These are phyloP conservation scores for Didymella pinodella DNA, from an alignment of 2,329 filamentous ascomycete species.

Conservation along the genomic window DNA sequence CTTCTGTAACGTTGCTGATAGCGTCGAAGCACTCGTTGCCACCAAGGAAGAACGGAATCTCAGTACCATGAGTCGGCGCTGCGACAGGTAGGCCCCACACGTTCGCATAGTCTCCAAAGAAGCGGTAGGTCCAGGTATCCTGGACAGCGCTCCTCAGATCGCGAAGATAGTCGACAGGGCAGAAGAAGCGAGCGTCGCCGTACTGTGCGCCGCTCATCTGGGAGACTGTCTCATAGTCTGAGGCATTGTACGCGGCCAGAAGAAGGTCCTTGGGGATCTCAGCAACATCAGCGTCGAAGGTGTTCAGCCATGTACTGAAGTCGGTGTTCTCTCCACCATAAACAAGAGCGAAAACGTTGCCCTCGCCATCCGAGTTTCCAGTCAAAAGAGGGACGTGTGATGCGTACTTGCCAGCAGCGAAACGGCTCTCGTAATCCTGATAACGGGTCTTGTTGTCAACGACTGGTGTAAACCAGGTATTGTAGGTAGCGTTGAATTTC, in stretches of 20 bases:
- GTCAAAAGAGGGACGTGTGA: slow-evolving; percentile 38
- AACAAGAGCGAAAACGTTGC: slow-evolving; percentile 36
- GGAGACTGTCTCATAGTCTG: slow-evolving; percentile 51
- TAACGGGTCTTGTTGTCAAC: slow-evolving; percentile 36
- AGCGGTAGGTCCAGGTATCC: slow-evolving; percentile 56
- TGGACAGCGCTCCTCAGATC: slow-evolving; percentile 52
- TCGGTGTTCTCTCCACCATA: slow-evolving; percentile 41
- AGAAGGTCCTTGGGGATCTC: slow-evolving; percentile 49
- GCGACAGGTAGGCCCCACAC: slow-evolving; percentile 44
- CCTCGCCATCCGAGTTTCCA: slow-evolving; percentile 40
- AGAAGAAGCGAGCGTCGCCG: slow-evolving; percentile 59
- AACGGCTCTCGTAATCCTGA: slow-evolving; percentile 32
- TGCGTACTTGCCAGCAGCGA: slow-evolving; percentile 37
- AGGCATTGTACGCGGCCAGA: slow-evolving; percentile 45
- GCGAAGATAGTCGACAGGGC: slow-evolving; percentile 46
- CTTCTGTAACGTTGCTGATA: slow-evolving; percentile 47
- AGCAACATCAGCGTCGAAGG: slow-evolving; percentile 54
- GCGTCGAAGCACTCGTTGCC: slow-evolving; percentile 55
- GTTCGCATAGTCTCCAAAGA: slow-evolving; percentile 55
- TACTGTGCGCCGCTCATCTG: slow-evolving; percentile 54
- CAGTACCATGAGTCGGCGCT: slow-evolving; percentile 52
- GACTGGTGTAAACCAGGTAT: slow-evolving; percentile 36
- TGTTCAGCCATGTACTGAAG: slow-evolving; percentile 56
- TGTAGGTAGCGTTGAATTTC: slow-evolving; percentile 36
- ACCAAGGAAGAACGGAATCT: slow-evolving; percentile 58